Evolutionary conservation across 164 flowering plant genomes (phyloP).

Genomic region (Warburgia ugandensis): DNA sequence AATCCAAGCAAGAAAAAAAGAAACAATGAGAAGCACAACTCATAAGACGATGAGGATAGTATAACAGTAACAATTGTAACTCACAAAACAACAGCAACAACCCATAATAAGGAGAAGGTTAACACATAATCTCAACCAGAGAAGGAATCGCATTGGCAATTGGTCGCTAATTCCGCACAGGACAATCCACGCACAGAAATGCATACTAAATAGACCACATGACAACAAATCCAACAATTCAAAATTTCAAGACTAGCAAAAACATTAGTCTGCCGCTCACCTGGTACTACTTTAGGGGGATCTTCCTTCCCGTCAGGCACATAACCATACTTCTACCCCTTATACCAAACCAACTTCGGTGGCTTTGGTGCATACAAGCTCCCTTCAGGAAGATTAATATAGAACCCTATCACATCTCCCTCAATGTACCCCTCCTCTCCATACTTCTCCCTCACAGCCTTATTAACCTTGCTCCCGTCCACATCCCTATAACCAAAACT

Average conservation of each 20-base stretch:
- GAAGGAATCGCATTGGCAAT: too few species aligned
- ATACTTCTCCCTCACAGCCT: constrained; percentile 88
- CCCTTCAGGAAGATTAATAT: constrained; percentile 84
- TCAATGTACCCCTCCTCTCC: constrained; percentile 83
- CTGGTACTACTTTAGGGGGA: constrained; percentile 80
- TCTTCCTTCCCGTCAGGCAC: constrained; percentile 72
- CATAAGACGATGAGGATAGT: too few species aligned
- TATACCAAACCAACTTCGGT: constrained; percentile 60
- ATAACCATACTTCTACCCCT: constrained; percentile 70
- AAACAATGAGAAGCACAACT: too few species aligned
- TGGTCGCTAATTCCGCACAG: too few species aligned
- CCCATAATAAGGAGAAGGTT: too few species aligned
- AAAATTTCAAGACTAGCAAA: background rate
- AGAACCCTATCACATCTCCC: constrained; percentile 95
- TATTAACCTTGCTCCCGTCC: constrained; percentile 86
- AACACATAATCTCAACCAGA: too few species aligned
- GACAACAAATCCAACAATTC: background rate
- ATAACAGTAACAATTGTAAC: too few species aligned
- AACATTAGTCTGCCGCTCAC: constrained; percentile 32
- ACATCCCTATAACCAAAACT: constrained; percentile 91
- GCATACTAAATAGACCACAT: too few species aligned
- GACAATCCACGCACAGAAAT: too few species aligned
- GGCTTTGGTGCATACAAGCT: constrained; percentile 54
- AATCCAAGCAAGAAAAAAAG: too few species aligned
- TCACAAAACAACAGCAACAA: too few species aligned